Evolutionary conservation across 1,139 yeast species (phyloP).

Genomic region (Scheffersomyces quercinus): DNA sequence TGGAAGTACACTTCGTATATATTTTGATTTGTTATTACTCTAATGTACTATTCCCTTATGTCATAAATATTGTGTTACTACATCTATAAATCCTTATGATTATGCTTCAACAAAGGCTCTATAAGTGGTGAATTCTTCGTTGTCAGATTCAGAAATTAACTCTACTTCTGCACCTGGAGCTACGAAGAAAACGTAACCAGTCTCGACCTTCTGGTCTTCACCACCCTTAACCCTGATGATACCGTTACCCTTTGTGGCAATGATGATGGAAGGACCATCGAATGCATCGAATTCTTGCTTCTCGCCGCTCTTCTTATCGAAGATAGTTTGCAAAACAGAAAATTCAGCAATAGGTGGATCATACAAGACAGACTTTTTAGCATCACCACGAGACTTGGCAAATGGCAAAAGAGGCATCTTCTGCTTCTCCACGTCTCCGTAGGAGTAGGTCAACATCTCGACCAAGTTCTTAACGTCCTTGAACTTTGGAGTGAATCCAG

Average conservation of each 20-base stretch:
- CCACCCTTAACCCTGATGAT: slow-evolving; percentile 42
- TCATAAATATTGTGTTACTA: too few species aligned
- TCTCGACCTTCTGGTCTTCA: slow-evolving; percentile 46
- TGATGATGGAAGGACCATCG: slow-evolving; percentile 85
- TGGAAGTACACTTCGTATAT: too few species aligned
- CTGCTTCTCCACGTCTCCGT: slow-evolving; percentile 88
- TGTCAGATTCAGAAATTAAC: slow-evolving; percentile 51
- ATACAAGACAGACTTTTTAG: slow-evolving; percentile 61
- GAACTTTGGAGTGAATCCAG: slow-evolving; percentile 98
- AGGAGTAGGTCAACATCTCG: slow-evolving; percentile 84
- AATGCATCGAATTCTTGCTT: slow-evolving; percentile 54
- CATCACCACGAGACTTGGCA: slow-evolving; percentile 66
- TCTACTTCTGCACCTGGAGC: slow-evolving; percentile 74
- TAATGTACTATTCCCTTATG: too few species aligned
- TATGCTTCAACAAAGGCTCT: slow-evolving; percentile 83
- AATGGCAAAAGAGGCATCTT: slow-evolving; percentile 76
- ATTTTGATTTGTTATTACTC: too few species aligned
- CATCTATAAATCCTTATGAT: background rate
- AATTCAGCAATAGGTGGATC: slow-evolving; percentile 98
- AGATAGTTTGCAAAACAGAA: slow-evolving; percentile 77
- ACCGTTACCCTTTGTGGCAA: slow-evolving; percentile 83
- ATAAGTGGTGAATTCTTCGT: slow-evolving; percentile 64
- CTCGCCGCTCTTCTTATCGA: slow-evolving; percentile 47
- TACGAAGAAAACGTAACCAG: slow-evolving; percentile 82
- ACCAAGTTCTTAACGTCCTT: slow-evolving; percentile 92